phyloP scores from a whole-genome alignment of 1,139 yeast species.

The Taphrina flavorubra region DNA sequence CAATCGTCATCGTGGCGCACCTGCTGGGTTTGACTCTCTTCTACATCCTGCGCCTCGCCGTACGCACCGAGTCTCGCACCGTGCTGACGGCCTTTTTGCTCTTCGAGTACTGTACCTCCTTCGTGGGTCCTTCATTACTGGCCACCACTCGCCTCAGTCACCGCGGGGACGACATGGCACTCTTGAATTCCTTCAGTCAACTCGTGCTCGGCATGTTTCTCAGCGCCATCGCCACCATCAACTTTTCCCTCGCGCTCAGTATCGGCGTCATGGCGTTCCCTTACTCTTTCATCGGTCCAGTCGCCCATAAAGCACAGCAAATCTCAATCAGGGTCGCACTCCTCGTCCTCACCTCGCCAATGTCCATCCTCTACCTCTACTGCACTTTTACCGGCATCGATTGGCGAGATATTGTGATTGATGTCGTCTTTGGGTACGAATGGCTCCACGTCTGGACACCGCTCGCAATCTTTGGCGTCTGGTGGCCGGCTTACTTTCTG shows the following conservation, averaged over 20 bases:
- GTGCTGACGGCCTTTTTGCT: slow-evolving; percentile 3
- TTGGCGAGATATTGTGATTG: slow-evolving; percentile 16
- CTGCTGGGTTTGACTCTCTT: slow-evolving; percentile 37
- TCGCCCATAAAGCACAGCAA: not conserved
- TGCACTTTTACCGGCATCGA: slow-evolving; percentile 12
- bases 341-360: slow-evolving; percentile 27
- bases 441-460: slow-evolving; percentile 38
- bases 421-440: slow-evolving; percentile 30
- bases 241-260: slow-evolving; percentile 77
- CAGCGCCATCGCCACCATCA: slow-evolving; percentile 76
- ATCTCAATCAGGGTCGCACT: slow-evolving; percentile 10
- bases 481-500: slow-evolving; percentile 39
- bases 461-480: slow-evolving; percentile 35
- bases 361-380: slow-evolving; percentile 20
- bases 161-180: slow-evolving; percentile 18
- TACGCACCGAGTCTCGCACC: not conserved
- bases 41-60: slow-evolving; percentile 31
- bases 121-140: slow-evolving; percentile 24
- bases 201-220: slow-evolving; percentile 63
- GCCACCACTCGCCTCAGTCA: slow-evolving; percentile 40
- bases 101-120: slow-evolving; percentile 17
- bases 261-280: slow-evolving; percentile 75
- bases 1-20: slow-evolving; percentile 18
- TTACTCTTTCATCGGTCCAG: slow-evolving; percentile 66
- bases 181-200: slow-evolving; percentile 35